These are phyloP conservation scores for Nyssa sinensis DNA, from an alignment of 148 eudicot genomes.

Conservation along the genomic window DNA sequence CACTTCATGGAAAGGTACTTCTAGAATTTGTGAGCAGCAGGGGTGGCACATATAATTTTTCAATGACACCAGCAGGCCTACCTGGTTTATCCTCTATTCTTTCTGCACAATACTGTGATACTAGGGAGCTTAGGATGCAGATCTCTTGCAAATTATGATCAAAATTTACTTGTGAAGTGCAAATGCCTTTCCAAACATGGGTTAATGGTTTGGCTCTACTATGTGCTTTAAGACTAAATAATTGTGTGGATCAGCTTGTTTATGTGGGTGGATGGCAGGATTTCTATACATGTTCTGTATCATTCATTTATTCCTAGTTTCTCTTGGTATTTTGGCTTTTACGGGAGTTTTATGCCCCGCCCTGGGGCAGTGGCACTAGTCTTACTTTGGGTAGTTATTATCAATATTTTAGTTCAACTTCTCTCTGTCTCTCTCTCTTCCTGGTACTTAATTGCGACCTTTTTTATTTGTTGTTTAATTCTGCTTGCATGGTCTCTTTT, in stretches of 20 bases:
- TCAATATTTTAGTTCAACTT: not conserved
- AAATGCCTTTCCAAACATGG: not conserved
- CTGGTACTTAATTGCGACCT: not conserved
- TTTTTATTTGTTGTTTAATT: not conserved
- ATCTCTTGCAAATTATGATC: not conserved
- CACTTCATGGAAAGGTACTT: not conserved
- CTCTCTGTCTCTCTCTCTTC: not conserved
- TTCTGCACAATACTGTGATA: not conserved
- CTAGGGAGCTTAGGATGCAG: not conserved
- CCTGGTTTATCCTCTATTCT: too few species aligned
- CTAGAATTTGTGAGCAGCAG: not conserved
- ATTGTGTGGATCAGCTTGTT: not conserved
- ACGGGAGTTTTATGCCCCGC: too few species aligned
- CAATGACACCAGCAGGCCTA: not conserved
- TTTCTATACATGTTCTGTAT: not conserved
- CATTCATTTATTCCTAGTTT: not conserved
- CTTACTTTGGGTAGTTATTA: not conserved
- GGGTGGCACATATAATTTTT: not conserved
- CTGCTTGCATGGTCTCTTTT: too few species aligned
- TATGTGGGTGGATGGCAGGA: not conserved
- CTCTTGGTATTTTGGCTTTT: not conserved
- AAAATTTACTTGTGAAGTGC: not conserved
- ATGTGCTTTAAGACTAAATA: not conserved
- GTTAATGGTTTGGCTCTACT: not conserved
- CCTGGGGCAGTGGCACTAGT: too few species aligned